Conservation (phyloP, 768 basidiomycete species). For the Russula brevipes region DNA sequence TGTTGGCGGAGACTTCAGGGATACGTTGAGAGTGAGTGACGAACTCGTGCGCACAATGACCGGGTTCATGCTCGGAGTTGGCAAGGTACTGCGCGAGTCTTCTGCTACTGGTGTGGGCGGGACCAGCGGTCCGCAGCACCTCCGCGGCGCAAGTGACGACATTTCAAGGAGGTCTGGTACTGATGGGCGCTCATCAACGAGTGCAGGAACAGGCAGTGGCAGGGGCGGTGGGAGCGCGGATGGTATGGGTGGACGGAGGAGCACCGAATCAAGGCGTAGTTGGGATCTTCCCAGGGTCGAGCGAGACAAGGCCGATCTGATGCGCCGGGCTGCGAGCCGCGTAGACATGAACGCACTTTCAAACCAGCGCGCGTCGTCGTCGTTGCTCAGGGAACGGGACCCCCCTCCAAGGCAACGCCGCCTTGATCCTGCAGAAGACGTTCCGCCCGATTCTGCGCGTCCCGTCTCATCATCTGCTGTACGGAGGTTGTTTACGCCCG, state of each 20-base stretch:
- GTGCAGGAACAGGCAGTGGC: conserved; percentile 28
- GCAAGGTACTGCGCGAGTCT: conserved; percentile 60
- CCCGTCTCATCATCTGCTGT: conserved; percentile 30
- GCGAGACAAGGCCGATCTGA: conserved; percentile 26
- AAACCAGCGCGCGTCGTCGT: conserved; percentile 26
- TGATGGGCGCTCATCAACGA: conserved; percentile 30
- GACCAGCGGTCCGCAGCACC: conserved; percentile 39
- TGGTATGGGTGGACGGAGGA: conserved; percentile 40
- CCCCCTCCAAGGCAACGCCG: not conserved
- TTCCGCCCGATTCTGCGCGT: conserved; percentile 1
- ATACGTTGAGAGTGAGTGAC: conserved; percentile 66
- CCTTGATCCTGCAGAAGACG: conserved; percentile 13
- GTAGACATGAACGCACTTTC: conserved; percentile 22
- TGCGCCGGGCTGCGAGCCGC: conserved; percentile 31
- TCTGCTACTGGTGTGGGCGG: conserved; percentile 26
- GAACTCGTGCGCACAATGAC: conserved; percentile 75
- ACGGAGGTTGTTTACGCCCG: conserved; percentile 52
- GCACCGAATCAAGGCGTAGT: conserved; percentile 44
- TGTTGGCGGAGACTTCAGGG: conserved; percentile 68
- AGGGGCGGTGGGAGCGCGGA: conserved; percentile 49
- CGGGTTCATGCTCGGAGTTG: conserved; percentile 68
- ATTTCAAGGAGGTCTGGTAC: conserved; percentile 33
- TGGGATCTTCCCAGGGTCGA: conserved; percentile 37
- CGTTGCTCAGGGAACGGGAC: conserved; percentile 32
- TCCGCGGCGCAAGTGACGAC: conserved; percentile 51